Conservation (phyloP, 306 rosid species). For the Rosa rugosa region DNA sequence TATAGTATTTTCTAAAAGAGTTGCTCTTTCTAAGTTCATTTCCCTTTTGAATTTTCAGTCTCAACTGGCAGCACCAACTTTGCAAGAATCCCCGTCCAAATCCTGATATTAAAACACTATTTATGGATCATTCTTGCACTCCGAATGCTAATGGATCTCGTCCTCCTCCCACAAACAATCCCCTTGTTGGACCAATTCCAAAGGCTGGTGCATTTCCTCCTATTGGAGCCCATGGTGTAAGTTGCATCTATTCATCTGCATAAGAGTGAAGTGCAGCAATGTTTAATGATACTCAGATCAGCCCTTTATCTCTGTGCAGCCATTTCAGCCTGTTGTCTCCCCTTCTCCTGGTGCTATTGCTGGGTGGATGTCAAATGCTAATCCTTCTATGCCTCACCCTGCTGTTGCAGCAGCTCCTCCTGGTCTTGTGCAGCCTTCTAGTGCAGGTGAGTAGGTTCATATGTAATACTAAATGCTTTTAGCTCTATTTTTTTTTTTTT, state of each 20-base stretch:
- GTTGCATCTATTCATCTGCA: slow-evolving; percentile 21
- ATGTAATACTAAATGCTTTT: slow-evolving; percentile 7
- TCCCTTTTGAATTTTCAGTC: slow-evolving; percentile 27
- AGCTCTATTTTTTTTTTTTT: background rate
- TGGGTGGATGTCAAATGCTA: slow-evolving; percentile 45
- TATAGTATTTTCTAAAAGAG: background rate
- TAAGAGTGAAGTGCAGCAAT: background rate
- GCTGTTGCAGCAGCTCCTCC: slow-evolving; percentile 37
- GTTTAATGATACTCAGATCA: slow-evolving; percentile 6
- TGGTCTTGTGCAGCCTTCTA: slow-evolving; percentile 44
- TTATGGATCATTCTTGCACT: slow-evolving; percentile 47
- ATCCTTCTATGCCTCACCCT: slow-evolving; percentile 43
- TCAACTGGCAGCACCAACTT: slow-evolving; percentile 54
- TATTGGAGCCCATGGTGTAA: slow-evolving; percentile 49
- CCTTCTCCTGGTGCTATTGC: slow-evolving; percentile 46
- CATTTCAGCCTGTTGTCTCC: slow-evolving; percentile 48
- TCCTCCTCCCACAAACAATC: slow-evolving; percentile 44
- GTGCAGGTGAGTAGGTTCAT: slow-evolving; percentile 30
- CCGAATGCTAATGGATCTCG: slow-evolving; percentile 45
- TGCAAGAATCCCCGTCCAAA: slow-evolving; percentile 53
- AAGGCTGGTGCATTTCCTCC: slow-evolving; percentile 50
- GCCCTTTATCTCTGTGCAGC: slow-evolving; percentile 24
- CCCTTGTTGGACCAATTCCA: slow-evolving; percentile 45
- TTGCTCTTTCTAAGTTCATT: slow-evolving; percentile 11
- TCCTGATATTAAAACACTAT: slow-evolving; percentile 50